phyloP scores from a whole-genome alignment of 352 stramenopile genomes.

The Phytophthora pseudosyringae region DNA sequence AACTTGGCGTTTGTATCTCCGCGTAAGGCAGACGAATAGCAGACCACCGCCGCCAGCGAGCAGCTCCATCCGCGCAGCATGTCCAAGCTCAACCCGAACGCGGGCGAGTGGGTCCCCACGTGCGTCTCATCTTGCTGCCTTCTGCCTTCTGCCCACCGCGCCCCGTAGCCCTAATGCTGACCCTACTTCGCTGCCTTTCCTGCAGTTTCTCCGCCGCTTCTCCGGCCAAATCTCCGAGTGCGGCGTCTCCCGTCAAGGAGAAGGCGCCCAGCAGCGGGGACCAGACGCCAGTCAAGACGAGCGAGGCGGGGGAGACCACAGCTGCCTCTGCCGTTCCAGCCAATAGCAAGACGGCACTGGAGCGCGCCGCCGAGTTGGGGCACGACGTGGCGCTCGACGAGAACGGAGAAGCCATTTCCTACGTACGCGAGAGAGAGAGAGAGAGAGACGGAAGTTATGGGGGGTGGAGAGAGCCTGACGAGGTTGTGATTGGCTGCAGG shows the following conservation, averaged over 20 bases:
- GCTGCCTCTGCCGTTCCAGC: neutral
- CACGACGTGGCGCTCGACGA: slow-evolving; percentile 29
- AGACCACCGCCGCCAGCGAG: slow-evolving; percentile 8
- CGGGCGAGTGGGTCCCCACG: slow-evolving; percentile 84
- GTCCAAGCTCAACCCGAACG: slow-evolving; percentile 81
- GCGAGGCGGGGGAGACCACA: slow-evolving; percentile 1
- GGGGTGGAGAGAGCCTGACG: neutral
- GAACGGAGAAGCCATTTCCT: slow-evolving; percentile 41
- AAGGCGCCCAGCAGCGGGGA: neutral
- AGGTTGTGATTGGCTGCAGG: slow-evolving; percentile 18
- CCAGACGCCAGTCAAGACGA: slow-evolving; percentile 10
- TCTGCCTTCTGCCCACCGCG: neutral
- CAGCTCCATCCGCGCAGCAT: slow-evolving; percentile 27
- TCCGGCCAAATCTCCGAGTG: slow-evolving; percentile 19
- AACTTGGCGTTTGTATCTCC: slow-evolving; percentile 15
- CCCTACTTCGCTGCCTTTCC: slow-evolving; percentile 1
- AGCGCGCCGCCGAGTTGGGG: slow-evolving; percentile 17
- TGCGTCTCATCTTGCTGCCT: slow-evolving; percentile 28
- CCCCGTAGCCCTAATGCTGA: neutral
- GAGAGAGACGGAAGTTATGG: neutral
- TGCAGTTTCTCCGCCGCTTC: slow-evolving; percentile 43
- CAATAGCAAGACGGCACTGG: slow-evolving; percentile 28
- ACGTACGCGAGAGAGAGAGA: slow-evolving; percentile 25
- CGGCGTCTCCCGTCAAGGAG: slow-evolving; percentile 24
- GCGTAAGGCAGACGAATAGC: slow-evolving; percentile 1